phyloP scores from a whole-genome alignment of 768 basidiomycete genomes.

The Phylloporus scabripes region DNA sequence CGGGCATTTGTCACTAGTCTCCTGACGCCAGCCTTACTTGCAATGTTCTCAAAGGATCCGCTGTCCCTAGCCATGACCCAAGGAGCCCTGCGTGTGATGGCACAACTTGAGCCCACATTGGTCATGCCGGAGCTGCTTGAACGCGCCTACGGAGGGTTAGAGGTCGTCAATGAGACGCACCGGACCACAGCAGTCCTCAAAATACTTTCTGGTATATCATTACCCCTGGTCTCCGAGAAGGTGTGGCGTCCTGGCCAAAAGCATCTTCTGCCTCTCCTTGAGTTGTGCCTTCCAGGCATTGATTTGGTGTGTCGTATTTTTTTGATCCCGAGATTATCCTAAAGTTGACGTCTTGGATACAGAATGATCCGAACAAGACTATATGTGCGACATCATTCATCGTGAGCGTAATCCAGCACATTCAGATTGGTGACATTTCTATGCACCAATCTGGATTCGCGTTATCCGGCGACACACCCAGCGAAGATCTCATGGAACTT shows the following conservation, averaged over 20 bases:
- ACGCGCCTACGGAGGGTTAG: conserved; percentile 86
- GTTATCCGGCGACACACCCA: conserved; percentile 48
- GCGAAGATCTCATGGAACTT: conserved; percentile 50
- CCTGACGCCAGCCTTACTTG: conserved; percentile 80
- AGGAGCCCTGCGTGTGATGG: conserved; percentile 69
- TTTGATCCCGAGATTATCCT: not conserved
- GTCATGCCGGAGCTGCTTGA: conserved; percentile 91
- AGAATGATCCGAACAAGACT: conserved; percentile 82
- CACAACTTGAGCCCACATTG: conserved; percentile 73
- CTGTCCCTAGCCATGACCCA: conserved; percentile 79
- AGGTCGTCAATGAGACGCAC: conserved; percentile 92
- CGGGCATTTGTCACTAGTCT: conserved; percentile 76
- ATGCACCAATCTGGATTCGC: conserved; percentile 52
- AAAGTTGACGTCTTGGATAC: not conserved
- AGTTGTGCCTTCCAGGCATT: conserved; percentile 86
- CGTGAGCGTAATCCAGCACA: conserved; percentile 62
- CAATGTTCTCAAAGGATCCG: conserved; percentile 87
- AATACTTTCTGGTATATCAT: conserved; percentile 70
- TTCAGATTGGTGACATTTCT: conserved; percentile 75
- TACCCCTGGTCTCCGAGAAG: conserved; percentile 70
- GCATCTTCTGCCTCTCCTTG: conserved; percentile 81
- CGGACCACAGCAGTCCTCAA: conserved; percentile 88
- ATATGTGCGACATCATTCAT: conserved; percentile 79
- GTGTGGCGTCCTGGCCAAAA: conserved; percentile 85
- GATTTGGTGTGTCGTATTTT: conserved; percentile 55